These are phyloP conservation scores for Protomyces arabidopsidicola DNA, from an alignment of 1,139 yeast genomes.

Conservation along the genomic window DNA sequence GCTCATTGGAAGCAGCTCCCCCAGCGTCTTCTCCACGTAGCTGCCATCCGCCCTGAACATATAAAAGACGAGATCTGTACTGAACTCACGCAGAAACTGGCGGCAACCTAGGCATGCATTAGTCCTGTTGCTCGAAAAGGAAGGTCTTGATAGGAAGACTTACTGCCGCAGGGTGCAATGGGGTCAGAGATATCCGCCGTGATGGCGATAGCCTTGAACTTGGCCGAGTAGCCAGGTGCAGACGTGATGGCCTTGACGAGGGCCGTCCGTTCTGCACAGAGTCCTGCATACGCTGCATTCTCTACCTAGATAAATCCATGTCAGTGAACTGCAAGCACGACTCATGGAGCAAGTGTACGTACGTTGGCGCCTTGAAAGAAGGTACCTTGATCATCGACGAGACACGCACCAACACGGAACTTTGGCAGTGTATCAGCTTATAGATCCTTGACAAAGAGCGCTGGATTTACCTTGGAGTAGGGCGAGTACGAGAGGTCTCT, in stretches of 20 bases:
- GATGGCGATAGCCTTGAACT: constrained; percentile 16
- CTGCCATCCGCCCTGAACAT: constrained; percentile 15
- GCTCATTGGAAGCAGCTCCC: constrained; percentile 16
- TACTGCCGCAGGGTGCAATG: constrained; percentile 23
- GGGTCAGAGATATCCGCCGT: constrained; percentile 13
- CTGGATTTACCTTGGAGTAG: not conserved
- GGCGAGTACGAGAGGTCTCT: not conserved
- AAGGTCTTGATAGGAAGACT: not conserved
- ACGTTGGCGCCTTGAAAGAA: constrained; percentile 26
- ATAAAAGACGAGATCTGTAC: constrained; percentile 9
- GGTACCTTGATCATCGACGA: constrained; percentile 9
- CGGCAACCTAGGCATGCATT: constrained; percentile 6
- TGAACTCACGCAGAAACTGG: constrained; percentile 21
- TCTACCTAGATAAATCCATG: constrained; percentile 3
- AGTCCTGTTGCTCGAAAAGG: not conserved
- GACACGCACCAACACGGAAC: constrained; percentile 28
- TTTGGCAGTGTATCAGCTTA: not conserved
- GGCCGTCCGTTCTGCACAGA: constrained; percentile 28
- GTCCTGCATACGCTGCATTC: constrained; percentile 23
- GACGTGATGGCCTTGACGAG: constrained; percentile 27
- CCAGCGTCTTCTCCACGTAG: constrained; percentile 15
- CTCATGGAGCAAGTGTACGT: not conserved
- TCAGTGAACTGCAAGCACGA: not conserved
- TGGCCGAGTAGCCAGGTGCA: constrained; percentile 1
- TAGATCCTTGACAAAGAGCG: not conserved